These are phyloP conservation scores for Candida buenavistaensis DNA, from an alignment of 1,139 yeast genomes.

Conservation along the genomic window DNA sequence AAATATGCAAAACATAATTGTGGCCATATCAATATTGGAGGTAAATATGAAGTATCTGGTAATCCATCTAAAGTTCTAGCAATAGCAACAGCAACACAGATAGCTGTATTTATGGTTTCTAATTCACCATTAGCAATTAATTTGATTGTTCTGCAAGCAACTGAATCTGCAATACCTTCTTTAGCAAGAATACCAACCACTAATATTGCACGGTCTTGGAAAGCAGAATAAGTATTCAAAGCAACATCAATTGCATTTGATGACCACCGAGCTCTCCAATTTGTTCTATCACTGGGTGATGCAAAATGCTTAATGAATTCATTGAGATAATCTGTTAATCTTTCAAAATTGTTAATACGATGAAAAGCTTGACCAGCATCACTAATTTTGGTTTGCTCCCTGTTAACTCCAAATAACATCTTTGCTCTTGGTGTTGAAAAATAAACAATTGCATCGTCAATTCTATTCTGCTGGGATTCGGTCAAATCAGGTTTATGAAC, in stretches of 20 bases:
- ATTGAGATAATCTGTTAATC: constrained; percentile 61
- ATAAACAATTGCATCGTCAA: constrained; percentile 55
- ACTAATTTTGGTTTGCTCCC: constrained; percentile 42
- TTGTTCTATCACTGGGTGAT: constrained; percentile 52
- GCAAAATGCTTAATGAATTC: constrained; percentile 51
- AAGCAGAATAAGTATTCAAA: constrained; percentile 55
- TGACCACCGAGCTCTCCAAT: constrained; percentile 73
- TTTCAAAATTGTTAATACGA: constrained; percentile 55
- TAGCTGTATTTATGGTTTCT: constrained; percentile 34
- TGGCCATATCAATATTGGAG: constrained; percentile 69
- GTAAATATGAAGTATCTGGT: constrained; percentile 51
- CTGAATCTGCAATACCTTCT: constrained; percentile 60
- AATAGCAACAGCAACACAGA: constrained; percentile 46
- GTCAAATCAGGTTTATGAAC: constrained; percentile 57
- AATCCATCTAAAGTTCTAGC: constrained; percentile 67
- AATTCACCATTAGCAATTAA: constrained; percentile 21
- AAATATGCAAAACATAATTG: constrained; percentile 39
- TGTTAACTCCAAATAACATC: constrained; percentile 76
- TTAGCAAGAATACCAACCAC: constrained; percentile 71
- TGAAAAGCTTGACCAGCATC: constrained; percentile 48
- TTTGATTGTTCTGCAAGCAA: constrained; percentile 50
- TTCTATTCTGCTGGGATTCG: constrained; percentile 38
- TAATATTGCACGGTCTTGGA: constrained; percentile 72
- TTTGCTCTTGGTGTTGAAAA: constrained; percentile 73
- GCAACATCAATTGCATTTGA: constrained; percentile 67